Evolutionary conservation across 257 asterid genomes (phyloP), one percentile per base, ranked within the genome.

Genomic region (Scutellaria barbata): DNA sequence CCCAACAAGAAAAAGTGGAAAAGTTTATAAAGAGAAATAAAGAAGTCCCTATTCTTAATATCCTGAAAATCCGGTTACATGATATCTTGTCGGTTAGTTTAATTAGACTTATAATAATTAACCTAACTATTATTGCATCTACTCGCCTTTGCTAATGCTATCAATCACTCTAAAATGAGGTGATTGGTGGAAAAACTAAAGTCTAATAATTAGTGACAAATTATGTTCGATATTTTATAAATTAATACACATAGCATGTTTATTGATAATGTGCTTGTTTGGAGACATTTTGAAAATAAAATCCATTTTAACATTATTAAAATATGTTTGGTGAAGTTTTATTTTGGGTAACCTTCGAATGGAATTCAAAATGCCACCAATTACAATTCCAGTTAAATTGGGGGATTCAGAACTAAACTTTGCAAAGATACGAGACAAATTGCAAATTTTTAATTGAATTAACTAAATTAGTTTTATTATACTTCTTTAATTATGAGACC

Each of bases 1-100:
- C 77, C 82, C 82, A 77, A 81, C 72, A 59, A 76, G 69, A 81
- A 63, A 81, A 75, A 45, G 83, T 63, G 63, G 62, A 66, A 62
- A 75, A 48, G 73, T 40, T 13, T 30, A n/a, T 8, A 52, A 43
- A 40, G 54, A 11, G 20, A 18, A 61, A 48, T 14, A 18, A 60
- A 51, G 43, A 22, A 42, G 48, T 43, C 7, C 41, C 52, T 66
- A 8, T 57, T 71, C 63, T 57, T 77, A 55, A 80, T 74, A 68
- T 83, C 87, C 87, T 83, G 79, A 75, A 83, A 80, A 80, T 83
- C 87, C 87, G 85, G 80, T 72, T 57, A 41, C 76, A 72, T 63
- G 61, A 83, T 77, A 50, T 77, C 56, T 59, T 82, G 87, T 83
- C 84, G 82, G 75, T 66, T 82, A 58, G 56, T 58, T 68, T 72